These are phyloP conservation scores for Paragyromitra xinjiangensis DNA, from an alignment of 495 filamentous ascomycete genomes.

Conservation along the genomic window DNA sequence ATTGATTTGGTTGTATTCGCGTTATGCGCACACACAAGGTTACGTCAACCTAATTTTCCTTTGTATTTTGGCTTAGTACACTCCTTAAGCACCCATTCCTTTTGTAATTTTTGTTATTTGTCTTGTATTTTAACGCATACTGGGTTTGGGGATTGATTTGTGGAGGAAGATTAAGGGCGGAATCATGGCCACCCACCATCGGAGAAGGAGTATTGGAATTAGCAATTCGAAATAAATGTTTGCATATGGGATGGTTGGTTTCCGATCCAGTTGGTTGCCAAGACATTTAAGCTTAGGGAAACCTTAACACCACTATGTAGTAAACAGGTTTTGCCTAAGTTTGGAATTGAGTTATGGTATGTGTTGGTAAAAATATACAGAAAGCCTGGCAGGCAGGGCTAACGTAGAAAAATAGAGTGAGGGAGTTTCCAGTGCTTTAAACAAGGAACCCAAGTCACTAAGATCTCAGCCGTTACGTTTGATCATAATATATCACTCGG, in stretches of 20 bases:
- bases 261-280: neutral
- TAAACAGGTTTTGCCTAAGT: neutral
- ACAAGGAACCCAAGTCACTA: too few relatives aligned
- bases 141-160: neutral
- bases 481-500: neutral
- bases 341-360: too few relatives aligned
- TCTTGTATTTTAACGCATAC: neutral
- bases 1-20: constrained; percentile 20
- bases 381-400: too few relatives aligned
- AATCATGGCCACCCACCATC: neutral
- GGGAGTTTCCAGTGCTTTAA: too few relatives aligned
- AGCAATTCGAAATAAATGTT: constrained; percentile 2
- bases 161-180: neutral
- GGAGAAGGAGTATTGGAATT: neutral
- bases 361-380: too few relatives aligned
- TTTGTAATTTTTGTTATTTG: neutral
- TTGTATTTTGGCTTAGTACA: constrained; percentile 11
- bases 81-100: constrained; percentile 14
- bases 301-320: neutral
- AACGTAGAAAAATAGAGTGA: too few relatives aligned
- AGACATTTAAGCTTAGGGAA: neutral
- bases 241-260: neutral
- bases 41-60: constrained; percentile 18
- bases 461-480: too few relatives aligned
- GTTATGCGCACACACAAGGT: constrained; percentile 14